phyloP scores from a whole-genome alignment of 306 rosid genomes.

The Cucurbita pepo region DNA sequence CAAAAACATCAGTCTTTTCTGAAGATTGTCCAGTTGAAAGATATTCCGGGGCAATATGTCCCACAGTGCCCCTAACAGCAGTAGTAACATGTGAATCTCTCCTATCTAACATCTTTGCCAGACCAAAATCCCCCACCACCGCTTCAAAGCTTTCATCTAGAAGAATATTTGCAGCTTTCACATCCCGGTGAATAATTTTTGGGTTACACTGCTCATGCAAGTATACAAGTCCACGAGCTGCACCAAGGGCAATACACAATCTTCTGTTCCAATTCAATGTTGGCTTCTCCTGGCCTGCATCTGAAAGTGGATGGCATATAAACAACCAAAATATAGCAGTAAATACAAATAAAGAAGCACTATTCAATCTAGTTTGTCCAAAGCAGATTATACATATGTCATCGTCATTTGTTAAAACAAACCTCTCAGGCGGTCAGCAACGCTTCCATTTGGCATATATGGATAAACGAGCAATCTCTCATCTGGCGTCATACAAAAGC shows the following conservation, averaged over 20 bases:
- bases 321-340: background rate
- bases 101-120: slow-evolving; percentile 84
- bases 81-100: slow-evolving; percentile 97
- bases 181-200: slow-evolving; percentile 89
- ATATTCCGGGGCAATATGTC: slow-evolving; percentile 90
- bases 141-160: slow-evolving; percentile 89
- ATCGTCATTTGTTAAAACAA: slow-evolving; percentile 15
- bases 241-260: slow-evolving; percentile 52
- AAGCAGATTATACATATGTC: background rate
- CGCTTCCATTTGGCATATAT: slow-evolving; percentile 88
- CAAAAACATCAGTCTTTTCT: slow-evolving; percentile 87
- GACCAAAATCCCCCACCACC: slow-evolving; percentile 95
- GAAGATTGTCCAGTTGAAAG: slow-evolving; percentile 95
- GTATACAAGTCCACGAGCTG: slow-evolving; percentile 87
- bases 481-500: slow-evolving; percentile 72
- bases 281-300: slow-evolving; percentile 49
- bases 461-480: slow-evolving; percentile 95
- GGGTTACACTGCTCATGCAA: slow-evolving; percentile 92
- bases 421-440: slow-evolving; percentile 96
- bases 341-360: too few species aligned
- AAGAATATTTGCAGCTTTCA: slow-evolving; percentile 93
- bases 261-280: slow-evolving; percentile 87
- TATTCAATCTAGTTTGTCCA: too few species aligned
- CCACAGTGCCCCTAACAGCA: slow-evolving; percentile 90
- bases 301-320: slow-evolving; percentile 18